Evolutionary conservation across 164 flowering plant species (phyloP).

Genomic region (Berberis vulgaris): DNA sequence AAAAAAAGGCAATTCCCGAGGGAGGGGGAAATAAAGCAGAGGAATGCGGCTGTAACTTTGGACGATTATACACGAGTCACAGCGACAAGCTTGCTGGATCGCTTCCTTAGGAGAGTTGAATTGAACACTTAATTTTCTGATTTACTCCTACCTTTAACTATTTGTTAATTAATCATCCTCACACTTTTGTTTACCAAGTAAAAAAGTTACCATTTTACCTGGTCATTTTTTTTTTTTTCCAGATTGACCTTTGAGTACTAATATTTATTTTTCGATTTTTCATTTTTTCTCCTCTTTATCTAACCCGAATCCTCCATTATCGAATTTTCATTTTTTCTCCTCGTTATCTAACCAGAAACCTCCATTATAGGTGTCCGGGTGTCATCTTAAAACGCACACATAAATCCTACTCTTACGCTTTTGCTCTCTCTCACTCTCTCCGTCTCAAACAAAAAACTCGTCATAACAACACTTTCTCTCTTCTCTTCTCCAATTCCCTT

Average conservation of each 20-base stretch:
- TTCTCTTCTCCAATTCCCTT: background rate
- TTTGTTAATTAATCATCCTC: background rate
- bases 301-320: slow-evolving; percentile 30
- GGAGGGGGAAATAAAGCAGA: slow-evolving; percentile 22
- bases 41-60: slow-evolving; percentile 68
- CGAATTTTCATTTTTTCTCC: slow-evolving; percentile 3
- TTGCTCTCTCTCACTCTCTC: background rate
- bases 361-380: slow-evolving; percentile 50
- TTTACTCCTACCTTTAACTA: background rate
- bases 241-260: slow-evolving; percentile 23
- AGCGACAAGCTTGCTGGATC: slow-evolving; percentile 72
- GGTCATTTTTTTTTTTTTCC: slow-evolving; percentile 6
- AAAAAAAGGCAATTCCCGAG: slow-evolving; percentile 29
- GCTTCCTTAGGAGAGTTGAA: slow-evolving; percentile 50
- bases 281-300: slow-evolving; percentile 10
- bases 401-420: slow-evolving; percentile 24
- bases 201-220: slow-evolving; percentile 1
- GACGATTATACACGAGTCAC: slow-evolving; percentile 43
- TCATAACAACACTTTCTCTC: background rate
- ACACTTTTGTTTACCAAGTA: too few species aligned
- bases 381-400: slow-evolving; percentile 57
- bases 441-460: background rate
- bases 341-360: slow-evolving; percentile 26
- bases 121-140: slow-evolving; percentile 20
- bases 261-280: background rate